Evolutionary conservation across 345 rosid species (phyloP).

Genomic region (Bruguiera gymnorhiza): DNA sequence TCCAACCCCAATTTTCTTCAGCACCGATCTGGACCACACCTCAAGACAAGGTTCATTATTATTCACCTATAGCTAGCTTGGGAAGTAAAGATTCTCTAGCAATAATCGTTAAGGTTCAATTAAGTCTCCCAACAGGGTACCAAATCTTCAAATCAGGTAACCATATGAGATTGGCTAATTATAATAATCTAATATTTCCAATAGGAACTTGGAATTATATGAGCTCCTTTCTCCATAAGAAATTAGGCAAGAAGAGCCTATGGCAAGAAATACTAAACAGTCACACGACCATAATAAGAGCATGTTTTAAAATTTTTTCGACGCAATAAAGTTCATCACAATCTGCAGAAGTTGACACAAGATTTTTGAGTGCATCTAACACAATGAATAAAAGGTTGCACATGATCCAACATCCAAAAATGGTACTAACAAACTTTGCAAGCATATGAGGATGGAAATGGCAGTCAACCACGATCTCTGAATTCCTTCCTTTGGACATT

Average conservation of each 20-base stretch:
- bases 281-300: no score
- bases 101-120: conserved; percentile 17
- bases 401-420: background rate
- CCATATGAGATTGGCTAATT: background rate
- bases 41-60: conserved; percentile 19
- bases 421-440: background rate
- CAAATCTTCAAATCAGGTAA: background rate
- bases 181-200: background rate
- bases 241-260: background rate
- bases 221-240: background rate
- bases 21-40: conserved; percentile 26
- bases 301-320: no score
- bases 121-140: background rate
- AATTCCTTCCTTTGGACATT: background rate
- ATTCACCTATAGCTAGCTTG: conserved; percentile 9
- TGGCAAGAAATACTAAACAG: no score
- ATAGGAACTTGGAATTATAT: background rate
- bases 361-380: background rate
- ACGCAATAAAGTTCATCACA: background rate
- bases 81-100: conserved; percentile 1
- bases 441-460: background rate
- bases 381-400: background rate
- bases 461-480: background rate
- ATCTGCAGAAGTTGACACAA: background rate
- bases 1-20: background rate